Evolutionary conservation across 768 basidiomycete species (phyloP), one percentile per base, ranked within the genome.

Genomic region (Phlebiopsis flavidoalba): DNA sequence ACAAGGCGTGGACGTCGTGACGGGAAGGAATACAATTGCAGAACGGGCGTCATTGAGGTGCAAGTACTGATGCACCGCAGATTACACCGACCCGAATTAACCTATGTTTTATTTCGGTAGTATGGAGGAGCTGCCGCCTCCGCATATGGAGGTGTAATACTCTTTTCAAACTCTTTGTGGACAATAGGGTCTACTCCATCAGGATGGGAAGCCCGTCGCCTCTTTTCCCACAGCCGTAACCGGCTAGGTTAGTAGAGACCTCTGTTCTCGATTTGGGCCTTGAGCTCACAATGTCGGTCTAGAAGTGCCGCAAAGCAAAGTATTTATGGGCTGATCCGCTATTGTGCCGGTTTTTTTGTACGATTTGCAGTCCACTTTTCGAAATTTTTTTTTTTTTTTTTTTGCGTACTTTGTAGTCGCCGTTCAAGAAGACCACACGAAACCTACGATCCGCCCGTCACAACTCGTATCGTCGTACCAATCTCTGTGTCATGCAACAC

Each of bases 371-470:
- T 84, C 1, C 83, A 87, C n/a, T n/a, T n/a, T 61, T 88, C 88
- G 0, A 65, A 66, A 1, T 73, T 80, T 6, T 71, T n/a, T n/a
- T n/a, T n/a, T n/a, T n/a, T n/a, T n/a, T n/a, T n/a, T n/a, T n/a
- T n/a, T n/a, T n/a, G n/a, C 79, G 2, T 74, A 83, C 60, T 72
- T 90, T 19, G 67, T 91, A 5, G 79, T 87, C 0, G 78, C 86
- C 1, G 71, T 91, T 47, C 74, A 86, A 24, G 90, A 93, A 67
- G 89, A 92, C 64, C 89, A 91, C 71, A 89, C 86, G 0, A 67
- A 72, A 47, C 79, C 78, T 45, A n/a, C n/a, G 71, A 66, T 2
- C 84, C 86, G 0, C 68, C 81, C 3, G 67, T n/a, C n/a, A n/a
- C n/a, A n/a, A 79, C 22, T n/a, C n/a, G n/a, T n/a, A 78, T 89